phyloP scores from a whole-genome alignment of 176 grass and related monocot species.

The Phragmites australis region DNA sequence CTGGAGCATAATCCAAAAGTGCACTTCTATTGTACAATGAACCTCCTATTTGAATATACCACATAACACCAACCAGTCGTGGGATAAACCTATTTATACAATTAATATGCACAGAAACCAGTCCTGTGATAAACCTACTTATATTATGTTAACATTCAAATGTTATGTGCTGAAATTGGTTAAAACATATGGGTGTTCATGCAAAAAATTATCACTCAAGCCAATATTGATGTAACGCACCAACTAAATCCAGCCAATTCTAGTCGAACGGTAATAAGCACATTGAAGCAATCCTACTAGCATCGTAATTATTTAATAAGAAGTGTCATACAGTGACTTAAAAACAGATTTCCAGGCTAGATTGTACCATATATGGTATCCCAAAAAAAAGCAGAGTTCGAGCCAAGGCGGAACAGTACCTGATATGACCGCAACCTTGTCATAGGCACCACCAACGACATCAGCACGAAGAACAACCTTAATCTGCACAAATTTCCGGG shows the following conservation, averaged over 20 bases:
- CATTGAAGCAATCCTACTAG: conserved; percentile 1
- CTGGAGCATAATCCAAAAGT: conserved; percentile 2
- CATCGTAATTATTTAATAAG: not conserved
- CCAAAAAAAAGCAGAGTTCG: not conserved
- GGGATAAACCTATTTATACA: not conserved
- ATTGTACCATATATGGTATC: not conserved
- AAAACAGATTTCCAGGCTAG: not conserved
- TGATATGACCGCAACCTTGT: conserved; percentile 96
- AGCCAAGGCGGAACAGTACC: conserved; percentile 47
- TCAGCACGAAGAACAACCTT: conserved; percentile 98
- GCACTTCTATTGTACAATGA: conserved; percentile 17
- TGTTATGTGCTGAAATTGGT: not conserved
- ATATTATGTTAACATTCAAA: not conserved
- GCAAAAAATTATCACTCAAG: not conserved
- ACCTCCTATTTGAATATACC: not conserved
- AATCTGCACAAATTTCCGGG: conserved; percentile 65
- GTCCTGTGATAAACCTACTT: not conserved
- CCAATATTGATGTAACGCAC: not conserved
- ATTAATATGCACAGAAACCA: not conserved
- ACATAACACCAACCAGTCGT: not conserved
- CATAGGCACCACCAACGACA: conserved; percentile 55
- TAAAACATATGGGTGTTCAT: not conserved
- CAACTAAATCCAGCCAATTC: not conserved
- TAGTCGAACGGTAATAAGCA: not conserved
- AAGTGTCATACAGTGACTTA: not conserved